Conservation (phyloP, 257 asterid species). For the Eucommia ulmoides region DNA sequence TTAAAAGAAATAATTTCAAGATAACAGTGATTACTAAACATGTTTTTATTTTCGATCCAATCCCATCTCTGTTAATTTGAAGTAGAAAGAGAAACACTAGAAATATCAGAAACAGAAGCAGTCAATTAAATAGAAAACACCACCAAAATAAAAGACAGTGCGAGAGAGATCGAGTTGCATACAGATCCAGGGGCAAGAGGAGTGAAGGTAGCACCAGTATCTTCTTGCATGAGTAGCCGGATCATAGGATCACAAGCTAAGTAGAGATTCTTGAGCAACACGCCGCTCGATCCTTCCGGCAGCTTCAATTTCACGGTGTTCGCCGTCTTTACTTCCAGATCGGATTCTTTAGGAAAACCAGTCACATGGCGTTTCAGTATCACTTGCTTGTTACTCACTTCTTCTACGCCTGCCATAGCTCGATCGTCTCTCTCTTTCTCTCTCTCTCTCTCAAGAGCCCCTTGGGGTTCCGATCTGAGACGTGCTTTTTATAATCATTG, state of each 20-base stretch:
- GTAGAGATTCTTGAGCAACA: background rate
- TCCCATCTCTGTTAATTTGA: too few relatives aligned
- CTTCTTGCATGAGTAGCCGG: background rate
- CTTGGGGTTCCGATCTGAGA: too few relatives aligned
- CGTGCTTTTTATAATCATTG: too few relatives aligned
- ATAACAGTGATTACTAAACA: too few relatives aligned
- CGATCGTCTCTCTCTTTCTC: background rate
- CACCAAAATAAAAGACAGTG: too few relatives aligned
- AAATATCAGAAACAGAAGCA: too few relatives aligned
- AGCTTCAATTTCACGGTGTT: background rate
- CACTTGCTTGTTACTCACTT: background rate
- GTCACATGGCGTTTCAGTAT: background rate
- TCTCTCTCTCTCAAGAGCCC: too few relatives aligned
- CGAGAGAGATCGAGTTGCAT: too few relatives aligned
- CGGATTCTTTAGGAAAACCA: background rate
- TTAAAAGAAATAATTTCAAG: too few relatives aligned
- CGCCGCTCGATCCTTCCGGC: background rate
- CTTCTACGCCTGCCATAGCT: background rate
- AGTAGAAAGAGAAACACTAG: too few relatives aligned
- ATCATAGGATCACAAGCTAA: background rate
- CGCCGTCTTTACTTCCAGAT: background rate
- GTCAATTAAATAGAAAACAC: too few relatives aligned
- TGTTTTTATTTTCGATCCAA: too few relatives aligned
- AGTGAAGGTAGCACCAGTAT: background rate
- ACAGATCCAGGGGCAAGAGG: background rate